phyloP scores from a whole-genome alignment of 164 flowering plant species.

The Platanus orientalis region DNA sequence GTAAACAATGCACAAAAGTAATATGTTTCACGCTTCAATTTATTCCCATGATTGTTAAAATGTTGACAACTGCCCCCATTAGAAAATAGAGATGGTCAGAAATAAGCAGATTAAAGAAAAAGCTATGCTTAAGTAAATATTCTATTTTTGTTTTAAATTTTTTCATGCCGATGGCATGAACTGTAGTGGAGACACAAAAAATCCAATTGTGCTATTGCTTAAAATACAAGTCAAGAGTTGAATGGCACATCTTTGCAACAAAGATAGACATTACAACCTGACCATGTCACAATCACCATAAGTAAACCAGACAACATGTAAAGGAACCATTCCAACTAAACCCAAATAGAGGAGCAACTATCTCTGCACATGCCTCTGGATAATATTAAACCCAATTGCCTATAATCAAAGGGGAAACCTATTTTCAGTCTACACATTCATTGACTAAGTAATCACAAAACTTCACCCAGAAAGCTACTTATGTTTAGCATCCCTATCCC shows the following conservation, averaged over 20 bases:
- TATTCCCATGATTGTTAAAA: no score
- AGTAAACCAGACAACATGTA: background rate
- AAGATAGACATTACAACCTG: background rate
- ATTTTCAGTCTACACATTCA: no score
- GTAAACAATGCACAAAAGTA: background rate
- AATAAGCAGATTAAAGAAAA: background rate
- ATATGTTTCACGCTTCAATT: no score
- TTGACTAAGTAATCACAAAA: no score
- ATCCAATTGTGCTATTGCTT: background rate
- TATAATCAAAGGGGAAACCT: no score
- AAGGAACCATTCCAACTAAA: background rate
- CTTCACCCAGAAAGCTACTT: no score
- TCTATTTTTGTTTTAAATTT: background rate
- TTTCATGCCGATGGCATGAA: constrained; percentile 1
- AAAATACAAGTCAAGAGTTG: constrained; percentile 3
- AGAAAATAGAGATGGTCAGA: background rate
- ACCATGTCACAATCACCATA: background rate
- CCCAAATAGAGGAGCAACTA: no score
- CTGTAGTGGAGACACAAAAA: constrained; percentile 12
- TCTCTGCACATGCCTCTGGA: no score
- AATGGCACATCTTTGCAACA: constrained; percentile 7
- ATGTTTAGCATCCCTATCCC: no score
- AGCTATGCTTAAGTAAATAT: background rate
- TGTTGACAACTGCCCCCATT: no score
- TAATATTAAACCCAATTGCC: no score